These are phyloP conservation scores for Xanthoceras sorbifolium DNA, from an alignment of 345 rosid genomes.

Conservation along the genomic window DNA sequence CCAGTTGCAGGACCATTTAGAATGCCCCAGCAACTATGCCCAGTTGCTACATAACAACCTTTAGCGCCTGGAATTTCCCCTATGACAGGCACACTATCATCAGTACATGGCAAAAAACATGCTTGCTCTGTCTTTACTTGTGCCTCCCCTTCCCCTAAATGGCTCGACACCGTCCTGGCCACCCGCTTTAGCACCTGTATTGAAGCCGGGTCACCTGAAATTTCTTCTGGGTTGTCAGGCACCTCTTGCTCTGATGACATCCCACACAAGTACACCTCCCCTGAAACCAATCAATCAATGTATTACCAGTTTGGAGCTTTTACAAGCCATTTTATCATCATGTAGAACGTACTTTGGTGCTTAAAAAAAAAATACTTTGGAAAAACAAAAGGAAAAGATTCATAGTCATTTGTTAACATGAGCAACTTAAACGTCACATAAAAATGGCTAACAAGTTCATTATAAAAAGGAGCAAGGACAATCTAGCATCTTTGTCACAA, in stretches of 20 bases:
- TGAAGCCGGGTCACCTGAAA: constrained; percentile 62
- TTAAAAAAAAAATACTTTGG: too few species aligned
- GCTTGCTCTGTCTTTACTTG: constrained; percentile 82
- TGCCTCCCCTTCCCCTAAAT: constrained; percentile 58
- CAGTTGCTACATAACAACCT: constrained; percentile 78
- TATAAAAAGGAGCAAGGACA: not conserved
- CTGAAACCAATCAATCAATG: constrained; percentile 30
- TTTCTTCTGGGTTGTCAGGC: constrained; percentile 76
- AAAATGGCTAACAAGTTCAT: not conserved
- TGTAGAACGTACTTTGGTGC: not conserved
- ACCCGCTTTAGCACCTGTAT: constrained; percentile 72
- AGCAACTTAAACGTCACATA: not conserved
- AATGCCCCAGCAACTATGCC: constrained; percentile 94
- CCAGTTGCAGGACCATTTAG: constrained; percentile 93
- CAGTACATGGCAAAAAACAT: constrained; percentile 82
- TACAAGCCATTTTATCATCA: not conserved
- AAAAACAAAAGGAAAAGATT: not conserved
- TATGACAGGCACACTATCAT: constrained; percentile 69
- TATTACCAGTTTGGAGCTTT: not conserved
- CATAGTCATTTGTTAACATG: not conserved
- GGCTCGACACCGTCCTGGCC: constrained; percentile 69
- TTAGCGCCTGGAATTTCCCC: constrained; percentile 73
- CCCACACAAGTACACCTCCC: constrained; percentile 93
- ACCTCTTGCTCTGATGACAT: constrained; percentile 74
- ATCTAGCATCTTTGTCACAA: not conserved